Evolutionary conservation across 169 alveolate genomes (phyloP), one percentile per base, ranked within the genome.

Genomic region (Plasmodium adleri): DNA sequence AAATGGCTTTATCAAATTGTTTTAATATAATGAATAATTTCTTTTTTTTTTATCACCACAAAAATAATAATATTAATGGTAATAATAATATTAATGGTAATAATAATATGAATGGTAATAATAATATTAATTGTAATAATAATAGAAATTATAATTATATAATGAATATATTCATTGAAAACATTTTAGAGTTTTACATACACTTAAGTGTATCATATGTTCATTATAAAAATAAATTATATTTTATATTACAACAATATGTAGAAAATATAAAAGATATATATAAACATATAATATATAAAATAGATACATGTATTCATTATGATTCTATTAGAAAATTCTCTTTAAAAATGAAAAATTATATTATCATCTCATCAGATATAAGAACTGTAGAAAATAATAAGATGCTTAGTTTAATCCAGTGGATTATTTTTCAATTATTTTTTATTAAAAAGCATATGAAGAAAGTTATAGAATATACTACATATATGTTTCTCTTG

Each of bases 401-500:
- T 1, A 8, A 66, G 10, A 17, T 64, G 15, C 4, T 9, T 1
- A 12, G 12, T n/a, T 45, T 47, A 22, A 50, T 80, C 7, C 52
- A n/a, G 15, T 80, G 90, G 90, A 80, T 80, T 28, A 39, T 60
- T 6, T 20, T 80, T 12, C 90, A 80, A 43, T 32, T 80, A 24
- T 80, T 28, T 80, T 80, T 68, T 17, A 68, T 80, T n/a, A 54
- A 52, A 15, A 80, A 43, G 9, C 72, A 80, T n/a, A 80, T 70
- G 20, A 5, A 54, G 20, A 72, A 66, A 43, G 13, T 58, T 28
- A 28, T 49, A 5, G 22, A 10, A 15, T 52, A 45, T 22, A 10
- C 59, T 4, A 80, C 90, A 8, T 68, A 80, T 15, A 68, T 66
- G 74, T 43, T 80, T 5, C 68, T 80, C 8, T 22, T 80, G 0